A percentile compares a stretch with the other conserved stretches of the same genome.
Evolutionary conservation across 148 eudicot species (phyloP).

Genomic region (Vaccinium vitisidaea): DNA sequence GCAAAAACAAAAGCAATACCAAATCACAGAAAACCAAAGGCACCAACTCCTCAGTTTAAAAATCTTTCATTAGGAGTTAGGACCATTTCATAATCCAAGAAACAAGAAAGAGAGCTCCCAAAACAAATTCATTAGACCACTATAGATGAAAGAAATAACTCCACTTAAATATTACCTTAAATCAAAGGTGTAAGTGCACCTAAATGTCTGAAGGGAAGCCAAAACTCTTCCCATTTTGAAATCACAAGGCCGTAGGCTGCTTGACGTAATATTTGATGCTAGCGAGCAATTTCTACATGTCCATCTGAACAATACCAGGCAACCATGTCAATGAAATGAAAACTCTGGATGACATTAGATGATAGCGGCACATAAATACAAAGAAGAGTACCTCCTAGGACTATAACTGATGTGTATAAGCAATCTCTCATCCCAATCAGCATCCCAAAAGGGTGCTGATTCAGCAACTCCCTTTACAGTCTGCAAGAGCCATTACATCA

Average conservation of each 20-base stretch:
- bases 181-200: slow-evolving; percentile 68
- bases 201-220: slow-evolving; percentile 67
- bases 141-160: background rate
- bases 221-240: slow-evolving; percentile 83
- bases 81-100: slow-evolving; percentile 5
- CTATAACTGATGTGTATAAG: slow-evolving; percentile 84
- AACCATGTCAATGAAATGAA: slow-evolving; percentile 12
- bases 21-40: background rate
- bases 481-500: slow-evolving; percentile 34
- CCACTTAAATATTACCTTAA: slow-evolving; percentile 49
- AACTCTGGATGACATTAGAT: background rate
- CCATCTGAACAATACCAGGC: slow-evolving; percentile 54
- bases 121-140: background rate
- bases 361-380: background rate
- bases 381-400: slow-evolving; percentile 69
- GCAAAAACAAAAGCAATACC: background rate
- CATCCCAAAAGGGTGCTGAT: slow-evolving; percentile 52
- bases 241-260: slow-evolving; percentile 90
- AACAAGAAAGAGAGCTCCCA: background rate
- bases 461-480: slow-evolving; percentile 77
- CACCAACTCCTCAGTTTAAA: background rate
- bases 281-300: slow-evolving; percentile 70
- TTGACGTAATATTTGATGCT: slow-evolving; percentile 78
- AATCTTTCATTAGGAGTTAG: background rate
- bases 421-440: slow-evolving; percentile 64